These are phyloP conservation scores for Cladosporium cucumerinum DNA, from an alignment of 2,329 filamentous ascomycete genomes.

Conservation along the genomic window DNA sequence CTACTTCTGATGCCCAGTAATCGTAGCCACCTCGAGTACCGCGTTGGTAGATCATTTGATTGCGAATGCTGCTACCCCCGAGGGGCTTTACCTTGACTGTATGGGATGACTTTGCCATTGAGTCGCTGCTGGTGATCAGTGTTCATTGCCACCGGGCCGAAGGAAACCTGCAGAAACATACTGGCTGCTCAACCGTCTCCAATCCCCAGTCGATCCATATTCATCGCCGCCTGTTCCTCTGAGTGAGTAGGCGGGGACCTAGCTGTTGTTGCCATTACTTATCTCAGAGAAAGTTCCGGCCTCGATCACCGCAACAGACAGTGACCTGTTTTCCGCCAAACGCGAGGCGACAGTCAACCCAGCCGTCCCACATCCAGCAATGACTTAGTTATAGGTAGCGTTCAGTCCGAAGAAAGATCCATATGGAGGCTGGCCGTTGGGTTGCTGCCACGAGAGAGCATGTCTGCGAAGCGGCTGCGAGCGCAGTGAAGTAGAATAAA, in stretches of 20 bases:
- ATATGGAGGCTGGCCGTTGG: neutral
- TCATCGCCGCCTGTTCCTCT: conserved; percentile 17
- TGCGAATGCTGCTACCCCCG: conserved; percentile 28
- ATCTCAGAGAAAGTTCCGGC: conserved; percentile 33
- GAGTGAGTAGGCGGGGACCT: conserved; percentile 28
- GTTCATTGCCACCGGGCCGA: too few species aligned
- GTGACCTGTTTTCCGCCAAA: conserved; percentile 23
- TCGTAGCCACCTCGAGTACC: conserved; percentile 33
- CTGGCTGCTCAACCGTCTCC: conserved; percentile 26
- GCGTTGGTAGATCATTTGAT: conserved; percentile 30
- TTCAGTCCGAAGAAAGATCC: conserved; percentile 23
- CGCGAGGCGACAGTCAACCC: conserved; percentile 28
- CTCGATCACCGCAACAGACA: conserved; percentile 31
- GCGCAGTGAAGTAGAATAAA: neutral
- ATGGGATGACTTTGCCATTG: conserved; percentile 23
- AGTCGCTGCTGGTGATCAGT: conserved; percentile 14
- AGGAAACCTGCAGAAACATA: neutral
- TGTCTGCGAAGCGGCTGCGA: neutral
- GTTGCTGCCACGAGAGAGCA: conserved; percentile 7
- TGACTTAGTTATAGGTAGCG: conserved; percentile 26
- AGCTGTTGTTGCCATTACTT: conserved; percentile 30
- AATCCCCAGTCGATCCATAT: conserved; percentile 31
- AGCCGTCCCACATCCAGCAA: conserved; percentile 29
- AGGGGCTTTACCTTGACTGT: conserved; percentile 30
- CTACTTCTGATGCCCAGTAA: conserved; percentile 36